Evolutionary conservation across 1,139 yeast species (phyloP).

Genomic region (Eremothecium gossypii): DNA sequence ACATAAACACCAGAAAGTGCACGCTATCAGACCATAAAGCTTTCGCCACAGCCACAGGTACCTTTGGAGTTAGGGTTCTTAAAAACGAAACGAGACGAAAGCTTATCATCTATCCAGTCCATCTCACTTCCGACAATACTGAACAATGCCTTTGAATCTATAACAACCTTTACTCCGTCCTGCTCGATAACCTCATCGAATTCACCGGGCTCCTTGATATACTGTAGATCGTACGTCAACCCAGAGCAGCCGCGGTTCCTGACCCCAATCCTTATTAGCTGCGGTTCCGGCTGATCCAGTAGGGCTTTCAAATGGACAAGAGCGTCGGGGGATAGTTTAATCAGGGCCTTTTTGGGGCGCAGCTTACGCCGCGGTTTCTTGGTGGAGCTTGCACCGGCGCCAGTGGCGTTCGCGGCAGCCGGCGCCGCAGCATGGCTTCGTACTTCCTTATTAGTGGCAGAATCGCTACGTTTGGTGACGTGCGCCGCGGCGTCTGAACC

Average conservation of each 20-base stretch:
- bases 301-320: slow-evolving; percentile 58
- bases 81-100: slow-evolving; percentile 82
- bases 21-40: slow-evolving; percentile 70
- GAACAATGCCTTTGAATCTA: slow-evolving; percentile 91
- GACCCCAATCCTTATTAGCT: slow-evolving; percentile 88
- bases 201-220: slow-evolving; percentile 81
- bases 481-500: too few relatives aligned
- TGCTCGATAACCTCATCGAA: slow-evolving; percentile 90
- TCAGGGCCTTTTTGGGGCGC: slow-evolving; percentile 82
- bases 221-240: slow-evolving; percentile 79
- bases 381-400: neutral
- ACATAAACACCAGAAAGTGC: neutral
- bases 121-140: slow-evolving; percentile 94
- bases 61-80: slow-evolving; percentile 95
- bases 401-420: too few relatives aligned
- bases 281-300: slow-evolving; percentile 74
- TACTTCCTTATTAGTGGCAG: too few relatives aligned
- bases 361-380: slow-evolving; percentile 56
- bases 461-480: too few relatives aligned
- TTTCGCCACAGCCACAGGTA: slow-evolving; percentile 97
- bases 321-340: slow-evolving; percentile 68
- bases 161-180: slow-evolving; percentile 85
- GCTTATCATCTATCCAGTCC: slow-evolving; percentile 96
- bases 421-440: too few relatives aligned
- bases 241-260: slow-evolving; percentile 96